Conservation (phyloP, 169 alveolate genomes). For the Besnoitia besnoiti region DNA sequence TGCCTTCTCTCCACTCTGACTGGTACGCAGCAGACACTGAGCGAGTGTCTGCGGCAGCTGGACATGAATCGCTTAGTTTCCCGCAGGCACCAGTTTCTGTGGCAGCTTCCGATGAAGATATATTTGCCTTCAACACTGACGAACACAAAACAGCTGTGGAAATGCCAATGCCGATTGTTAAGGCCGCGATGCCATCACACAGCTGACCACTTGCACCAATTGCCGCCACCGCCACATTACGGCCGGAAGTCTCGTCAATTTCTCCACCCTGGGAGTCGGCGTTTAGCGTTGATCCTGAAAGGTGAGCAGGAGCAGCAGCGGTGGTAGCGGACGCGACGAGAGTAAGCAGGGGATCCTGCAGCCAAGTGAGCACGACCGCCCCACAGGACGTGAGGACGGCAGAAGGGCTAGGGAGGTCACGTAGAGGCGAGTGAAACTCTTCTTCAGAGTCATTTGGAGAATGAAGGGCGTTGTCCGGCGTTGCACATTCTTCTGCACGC, state of each 20-base stretch:
- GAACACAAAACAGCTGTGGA: slow-evolving; percentile 25
- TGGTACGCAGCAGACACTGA: not conserved
- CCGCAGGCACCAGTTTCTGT: not conserved
- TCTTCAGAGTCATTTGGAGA: no score
- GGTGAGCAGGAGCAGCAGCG: not conserved
- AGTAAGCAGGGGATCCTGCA: slow-evolving; percentile 46
- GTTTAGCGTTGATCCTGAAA: not conserved
- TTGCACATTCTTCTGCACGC: no score
- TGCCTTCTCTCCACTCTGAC: not conserved
- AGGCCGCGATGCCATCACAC: slow-evolving; percentile 22
- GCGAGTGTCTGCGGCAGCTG: not conserved
- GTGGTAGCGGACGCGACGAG: slow-evolving; percentile 38
- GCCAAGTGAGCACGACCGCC: slow-evolving; percentile 51
- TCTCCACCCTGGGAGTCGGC: not conserved
- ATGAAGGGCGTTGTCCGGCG: no score
- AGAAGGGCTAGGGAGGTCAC: not conserved
- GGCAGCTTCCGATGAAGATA: not conserved
- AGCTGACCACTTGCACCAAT: slow-evolving; percentile 41
- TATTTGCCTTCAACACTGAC: not conserved
- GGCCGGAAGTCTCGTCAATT: not conserved
- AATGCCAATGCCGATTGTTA: slow-evolving; percentile 23
- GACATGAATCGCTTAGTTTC: not conserved
- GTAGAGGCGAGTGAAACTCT: not conserved
- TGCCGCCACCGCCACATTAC: slow-evolving; percentile 35
- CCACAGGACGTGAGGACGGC: slow-evolving; percentile 21